Base-by-base conservation (phyloP, 306 rosid genomes). In the Pyrus pyrifolia region DNA sequence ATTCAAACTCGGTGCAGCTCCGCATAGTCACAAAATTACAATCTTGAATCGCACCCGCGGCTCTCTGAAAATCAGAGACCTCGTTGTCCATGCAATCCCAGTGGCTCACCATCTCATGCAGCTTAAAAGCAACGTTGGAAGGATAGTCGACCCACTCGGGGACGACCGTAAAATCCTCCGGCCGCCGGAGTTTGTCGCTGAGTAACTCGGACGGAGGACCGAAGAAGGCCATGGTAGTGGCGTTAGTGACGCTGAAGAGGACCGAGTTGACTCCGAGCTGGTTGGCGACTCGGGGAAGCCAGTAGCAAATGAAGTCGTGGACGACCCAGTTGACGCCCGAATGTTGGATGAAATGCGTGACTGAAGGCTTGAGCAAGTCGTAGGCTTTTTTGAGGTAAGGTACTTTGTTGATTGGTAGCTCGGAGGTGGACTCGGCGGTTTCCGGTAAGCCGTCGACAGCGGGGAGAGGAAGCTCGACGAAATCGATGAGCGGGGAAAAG, bases 351-450 rank as follows among this genome's bases (percentile, higher is more conserved):
- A 72, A 22, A 13, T 40, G 52, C 59, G 42, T 17, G 40, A 77
- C 11, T 2, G 35, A 58, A n/a, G 11, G 66, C 58, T 72, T 29
- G 42, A 77, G 85, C 49, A 45, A 59, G 61, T 81, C 85, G 60
- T 69, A 71, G 40, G 84, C 77, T 21, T 42, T 70, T 51, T 76
- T 81, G 63, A 81, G 80, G 73, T 21, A 77, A 0, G 79, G 76
- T 60, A 72, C 75, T 22, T 72, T 49, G 75, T 67, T 57, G 38
- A 59, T 49, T 4, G 76, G 67, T 9, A 77, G 35, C 21, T 77
- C 81, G 66, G 76, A 27, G 40, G 85, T 77, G 35, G 85, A 81
- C 79, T 81, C 81, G 10, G 81, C 44, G n/a, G 29, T 38, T 4
- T 59, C 21, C 0, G 85, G 79, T 4, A 81, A 14, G 65, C 81